Evolutionary conservation across 2,329 filamentous ascomycete species (phyloP), one percentile per base, ranked within the genome.

Genomic region (Colletotrichum ledebouriae): DNA sequence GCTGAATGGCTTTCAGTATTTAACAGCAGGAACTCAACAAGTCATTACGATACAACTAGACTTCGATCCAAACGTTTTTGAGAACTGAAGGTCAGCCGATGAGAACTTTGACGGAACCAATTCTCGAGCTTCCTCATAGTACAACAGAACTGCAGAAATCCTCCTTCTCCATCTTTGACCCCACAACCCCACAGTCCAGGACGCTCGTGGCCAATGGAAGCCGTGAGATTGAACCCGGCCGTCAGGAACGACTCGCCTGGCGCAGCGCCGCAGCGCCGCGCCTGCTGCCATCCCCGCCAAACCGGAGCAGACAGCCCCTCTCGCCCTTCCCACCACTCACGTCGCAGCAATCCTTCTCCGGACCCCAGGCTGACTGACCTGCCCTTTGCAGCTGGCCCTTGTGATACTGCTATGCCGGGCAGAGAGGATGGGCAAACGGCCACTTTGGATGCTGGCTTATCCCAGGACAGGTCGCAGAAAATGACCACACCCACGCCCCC

Each of bases 301-400:
- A 37, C 41, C 5, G 25, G 25, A 25, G 15, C 15, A 5, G 9
- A 5, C 20, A 34, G 29, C 57, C 44, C 42, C 25, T 50, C 57
- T 50, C 11, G 37, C 33, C 33, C 49, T 33, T 57, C 49, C 61
- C 41, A 59, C 66, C 66, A 69, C 55, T 69, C 61, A 69, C 25
- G 42, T 66, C 62, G 42, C 49, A 29, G 49, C 55, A 66, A 66
- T 57, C 55, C 49, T 60, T 66, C 66, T 69, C 66, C 66, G 42
- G 64, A 67, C 59, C 64, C 64, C 64, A 63, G 44, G 56, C 56
- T 60, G 55, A 60, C 56, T 60, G 55, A 60, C 66, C 53, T 64
- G 63, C 50, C 37, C 56, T 47, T 29, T 41, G 15, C 50, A 37
- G 29, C n/a, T 34, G 33, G 29, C 33, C 50, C 33, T 12, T 52